phyloP scores from a whole-genome alignment of 768 basidiomycete genomes.

The Sporobolomyces phaffii region DNA sequence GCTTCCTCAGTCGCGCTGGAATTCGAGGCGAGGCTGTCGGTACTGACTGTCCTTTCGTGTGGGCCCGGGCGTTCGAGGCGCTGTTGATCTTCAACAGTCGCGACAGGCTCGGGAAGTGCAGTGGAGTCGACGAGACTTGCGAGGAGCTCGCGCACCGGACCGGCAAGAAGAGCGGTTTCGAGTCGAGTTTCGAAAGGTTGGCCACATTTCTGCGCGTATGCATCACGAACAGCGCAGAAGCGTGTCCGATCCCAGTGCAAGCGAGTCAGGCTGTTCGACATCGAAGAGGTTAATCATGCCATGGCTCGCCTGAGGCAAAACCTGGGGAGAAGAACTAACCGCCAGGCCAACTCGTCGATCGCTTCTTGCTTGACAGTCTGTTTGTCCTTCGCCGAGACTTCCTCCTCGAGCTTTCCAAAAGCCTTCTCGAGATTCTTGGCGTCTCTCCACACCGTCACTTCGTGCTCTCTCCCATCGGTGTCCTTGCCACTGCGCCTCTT shows the following conservation, averaged over 20 bases:
- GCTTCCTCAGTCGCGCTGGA: background rate
- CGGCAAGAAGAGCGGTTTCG: background rate
- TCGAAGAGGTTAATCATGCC: background rate
- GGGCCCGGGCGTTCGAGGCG: constrained; percentile 4
- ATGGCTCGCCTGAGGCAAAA: background rate
- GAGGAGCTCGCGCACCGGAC: background rate
- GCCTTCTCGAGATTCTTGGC: constrained; percentile 20
- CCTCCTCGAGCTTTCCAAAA: constrained; percentile 7
- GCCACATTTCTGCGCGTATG: constrained; percentile 26
- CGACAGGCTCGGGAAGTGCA: constrained; percentile 5
- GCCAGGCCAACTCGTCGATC: constrained; percentile 19
- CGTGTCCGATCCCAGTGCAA: constrained; percentile 31
- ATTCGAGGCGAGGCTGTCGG: constrained; percentile 15
- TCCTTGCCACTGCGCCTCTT: constrained; percentile 4
- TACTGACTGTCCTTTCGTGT: background rate
- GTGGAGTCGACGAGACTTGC: constrained; percentile 9
- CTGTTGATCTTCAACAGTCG: constrained; percentile 1
- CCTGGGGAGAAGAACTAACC: constrained; percentile 1
- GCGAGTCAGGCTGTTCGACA: constrained; percentile 7
- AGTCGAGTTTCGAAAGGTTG: background rate
- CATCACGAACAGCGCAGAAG: constrained; percentile 10
- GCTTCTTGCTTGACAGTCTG: constrained; percentile 3
- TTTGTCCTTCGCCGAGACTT: background rate
- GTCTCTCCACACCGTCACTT: constrained; percentile 14
- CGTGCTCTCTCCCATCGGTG: background rate